These are phyloP conservation scores for Taiozyma onychis DNA, from an alignment of 1,139 yeast species.

Conservation along the genomic window DNA sequence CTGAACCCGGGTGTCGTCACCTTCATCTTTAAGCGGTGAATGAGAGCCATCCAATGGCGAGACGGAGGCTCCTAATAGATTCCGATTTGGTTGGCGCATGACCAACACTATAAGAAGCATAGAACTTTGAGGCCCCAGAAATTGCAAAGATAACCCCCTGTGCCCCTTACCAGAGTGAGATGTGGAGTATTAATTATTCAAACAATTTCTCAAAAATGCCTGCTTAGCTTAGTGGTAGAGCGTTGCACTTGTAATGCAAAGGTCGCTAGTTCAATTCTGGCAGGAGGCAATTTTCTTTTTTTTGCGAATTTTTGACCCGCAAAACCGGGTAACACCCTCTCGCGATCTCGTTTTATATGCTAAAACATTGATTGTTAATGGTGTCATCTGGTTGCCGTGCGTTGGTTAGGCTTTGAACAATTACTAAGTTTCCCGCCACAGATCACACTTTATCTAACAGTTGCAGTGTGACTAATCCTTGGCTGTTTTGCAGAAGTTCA, in stretches of 20 bases:
- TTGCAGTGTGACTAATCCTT: background rate
- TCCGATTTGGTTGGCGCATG: too few species aligned
- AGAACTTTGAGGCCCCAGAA: too few species aligned
- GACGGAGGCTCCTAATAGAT: too few species aligned
- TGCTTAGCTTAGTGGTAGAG: constrained; percentile 93
- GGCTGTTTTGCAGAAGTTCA: background rate
- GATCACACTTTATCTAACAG: background rate
- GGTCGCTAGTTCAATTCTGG: constrained; percentile 95
- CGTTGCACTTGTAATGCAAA: constrained; percentile 95
- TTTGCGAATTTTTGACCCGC: background rate
- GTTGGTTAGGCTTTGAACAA: background rate
- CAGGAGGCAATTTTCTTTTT: constrained; percentile 55
- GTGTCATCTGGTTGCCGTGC: background rate
- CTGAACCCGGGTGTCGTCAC: too few species aligned
- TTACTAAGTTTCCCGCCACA: background rate
- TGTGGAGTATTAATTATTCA: too few species aligned
- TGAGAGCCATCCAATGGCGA: too few species aligned
- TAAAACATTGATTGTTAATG: background rate
- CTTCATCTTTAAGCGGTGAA: too few species aligned
- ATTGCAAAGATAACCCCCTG: too few species aligned
- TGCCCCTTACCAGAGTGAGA: too few species aligned
- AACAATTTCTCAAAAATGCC: constrained; percentile 33
- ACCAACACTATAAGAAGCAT: too few species aligned
- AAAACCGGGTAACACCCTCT: background rate
- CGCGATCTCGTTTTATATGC: background rate